A percentile compares a stretch with the other conserved stretches of the same genome.
Evolutionary conservation across 192 early-diverging fungal genomes (phyloP).

Genomic region (Podila minutissima): DNA sequence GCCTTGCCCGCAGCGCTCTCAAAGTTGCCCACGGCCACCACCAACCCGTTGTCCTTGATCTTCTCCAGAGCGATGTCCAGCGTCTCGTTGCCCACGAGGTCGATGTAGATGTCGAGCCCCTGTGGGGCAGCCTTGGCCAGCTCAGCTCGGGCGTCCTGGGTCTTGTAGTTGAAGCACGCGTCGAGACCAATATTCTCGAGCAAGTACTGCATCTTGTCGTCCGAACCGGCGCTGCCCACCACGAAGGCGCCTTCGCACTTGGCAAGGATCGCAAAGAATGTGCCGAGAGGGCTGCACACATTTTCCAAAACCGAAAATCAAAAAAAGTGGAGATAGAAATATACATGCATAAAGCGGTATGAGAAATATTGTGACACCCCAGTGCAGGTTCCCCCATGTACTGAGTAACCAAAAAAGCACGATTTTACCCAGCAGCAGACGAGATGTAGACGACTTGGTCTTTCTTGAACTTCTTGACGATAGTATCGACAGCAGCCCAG

Average conservation of each 20-base stretch:
- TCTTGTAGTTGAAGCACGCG: constrained; percentile 92
- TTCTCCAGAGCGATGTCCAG: constrained; percentile 78
- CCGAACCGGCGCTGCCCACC: constrained; percentile 82
- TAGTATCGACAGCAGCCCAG: constrained; percentile 57
- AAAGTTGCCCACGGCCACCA: constrained; percentile 79
- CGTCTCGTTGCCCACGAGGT: constrained; percentile 85
- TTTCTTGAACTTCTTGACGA: constrained; percentile 71
- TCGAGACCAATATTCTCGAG: constrained; percentile 75
- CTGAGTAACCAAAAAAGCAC: constrained; percentile 56
- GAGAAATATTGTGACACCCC: background rate
- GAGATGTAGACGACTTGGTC: constrained; percentile 86
- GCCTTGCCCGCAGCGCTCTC: constrained; percentile 70
- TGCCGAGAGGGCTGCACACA: background rate
- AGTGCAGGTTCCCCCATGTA: background rate
- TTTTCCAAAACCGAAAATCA: background rate
- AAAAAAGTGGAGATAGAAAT: background rate
- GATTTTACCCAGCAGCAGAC: constrained; percentile 76
- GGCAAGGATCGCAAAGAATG: constrained; percentile 73
- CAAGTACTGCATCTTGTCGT: constrained; percentile 81
- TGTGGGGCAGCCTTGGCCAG: constrained; percentile 74
- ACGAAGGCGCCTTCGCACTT: constrained; percentile 80
- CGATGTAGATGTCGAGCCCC: constrained; percentile 90
- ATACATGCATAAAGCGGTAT: no score
- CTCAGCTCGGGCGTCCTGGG: constrained; percentile 55
- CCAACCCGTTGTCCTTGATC: constrained; percentile 72